phyloP scores from a whole-genome alignment of 768 basidiomycete genomes.

The Multifurca ochricompacta region DNA sequence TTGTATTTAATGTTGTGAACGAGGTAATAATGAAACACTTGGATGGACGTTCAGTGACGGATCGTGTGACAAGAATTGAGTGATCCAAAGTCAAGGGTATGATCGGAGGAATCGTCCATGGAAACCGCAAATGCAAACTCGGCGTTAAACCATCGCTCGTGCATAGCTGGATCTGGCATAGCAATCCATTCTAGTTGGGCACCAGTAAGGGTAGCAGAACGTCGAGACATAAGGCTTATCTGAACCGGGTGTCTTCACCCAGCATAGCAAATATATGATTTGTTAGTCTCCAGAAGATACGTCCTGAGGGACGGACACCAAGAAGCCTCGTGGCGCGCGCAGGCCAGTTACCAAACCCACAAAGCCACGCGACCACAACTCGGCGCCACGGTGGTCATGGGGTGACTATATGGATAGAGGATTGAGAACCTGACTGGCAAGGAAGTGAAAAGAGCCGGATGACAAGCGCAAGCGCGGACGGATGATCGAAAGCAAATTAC shows the following conservation, averaged over 20 bases:
- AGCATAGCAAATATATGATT: neutral
- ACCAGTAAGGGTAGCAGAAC: neutral
- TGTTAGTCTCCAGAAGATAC: neutral
- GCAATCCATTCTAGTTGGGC: neutral
- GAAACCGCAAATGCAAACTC: neutral
- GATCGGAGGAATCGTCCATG: conserved; percentile 12
- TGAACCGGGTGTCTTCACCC: neutral
- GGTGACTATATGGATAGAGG: neutral
- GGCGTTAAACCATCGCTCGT: neutral
- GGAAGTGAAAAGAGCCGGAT: neutral
- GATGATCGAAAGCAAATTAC: neutral
- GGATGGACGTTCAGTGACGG: neutral
- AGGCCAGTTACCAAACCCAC: neutral
- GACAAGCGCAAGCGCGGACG: neutral
- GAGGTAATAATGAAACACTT: conserved; percentile 6
- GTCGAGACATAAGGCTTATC: neutral
- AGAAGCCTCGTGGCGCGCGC: conserved; percentile 5
- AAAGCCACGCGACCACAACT: neutral
- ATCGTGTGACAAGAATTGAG: conserved; percentile 3
- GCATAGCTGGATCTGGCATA: neutral
- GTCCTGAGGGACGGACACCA: neutral
- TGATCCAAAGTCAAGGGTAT: neutral
- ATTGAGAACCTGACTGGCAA: neutral
- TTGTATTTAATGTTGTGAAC: conserved; percentile 9
- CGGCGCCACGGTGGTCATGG: neutral